These are phyloP conservation scores for Epichloe hybrida DNA, from an alignment of 2,329 filamentous ascomycete species.

Conservation along the genomic window DNA sequence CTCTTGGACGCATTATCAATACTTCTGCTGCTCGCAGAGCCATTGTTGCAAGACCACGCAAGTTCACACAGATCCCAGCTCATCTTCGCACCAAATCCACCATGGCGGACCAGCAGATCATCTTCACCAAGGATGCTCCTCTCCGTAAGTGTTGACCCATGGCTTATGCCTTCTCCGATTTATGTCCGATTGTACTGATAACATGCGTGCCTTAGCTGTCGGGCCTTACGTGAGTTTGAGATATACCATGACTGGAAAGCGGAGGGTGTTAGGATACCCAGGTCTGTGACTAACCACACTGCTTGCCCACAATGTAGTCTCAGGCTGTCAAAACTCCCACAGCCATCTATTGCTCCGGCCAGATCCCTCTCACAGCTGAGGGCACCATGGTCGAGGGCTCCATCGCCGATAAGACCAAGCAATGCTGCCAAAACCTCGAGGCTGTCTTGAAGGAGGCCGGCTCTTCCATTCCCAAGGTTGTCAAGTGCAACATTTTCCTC, in stretches of 20 bases:
- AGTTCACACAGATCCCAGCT: conserved; percentile 19
- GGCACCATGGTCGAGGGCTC: conserved; percentile 43
- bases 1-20: conserved; percentile 1
- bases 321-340: conserved; percentile 53
- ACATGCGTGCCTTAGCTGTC: conserved; percentile 29
- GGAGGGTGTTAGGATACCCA: neutral
- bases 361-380: conserved; percentile 54
- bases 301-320: conserved; percentile 28
- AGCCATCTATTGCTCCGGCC: conserved; percentile 54
- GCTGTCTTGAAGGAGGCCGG: conserved; percentile 74
- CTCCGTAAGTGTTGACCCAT: conserved; percentile 32
- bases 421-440: conserved; percentile 63
- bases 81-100: conserved; percentile 21
- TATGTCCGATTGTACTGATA: neutral
- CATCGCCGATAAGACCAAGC: conserved; percentile 49
- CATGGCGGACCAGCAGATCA: conserved; percentile 34
- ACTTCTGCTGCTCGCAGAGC: conserved; percentile 1
- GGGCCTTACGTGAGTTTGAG: conserved; percentile 45
- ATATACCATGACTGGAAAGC: neutral
- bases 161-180: neutral
- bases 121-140: conserved; percentile 47
- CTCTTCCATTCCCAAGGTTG: conserved; percentile 62
- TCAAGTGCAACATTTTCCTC: conserved; percentile 88
- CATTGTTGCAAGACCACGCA: conserved; percentile 6
- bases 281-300: neutral